Percentiles rank a stretch among this genome's conserved stretches.
These are phyloP conservation scores for Pleurotus salmoneostramineus DNA, from an alignment of 768 basidiomycete species.

Conservation along the genomic window DNA sequence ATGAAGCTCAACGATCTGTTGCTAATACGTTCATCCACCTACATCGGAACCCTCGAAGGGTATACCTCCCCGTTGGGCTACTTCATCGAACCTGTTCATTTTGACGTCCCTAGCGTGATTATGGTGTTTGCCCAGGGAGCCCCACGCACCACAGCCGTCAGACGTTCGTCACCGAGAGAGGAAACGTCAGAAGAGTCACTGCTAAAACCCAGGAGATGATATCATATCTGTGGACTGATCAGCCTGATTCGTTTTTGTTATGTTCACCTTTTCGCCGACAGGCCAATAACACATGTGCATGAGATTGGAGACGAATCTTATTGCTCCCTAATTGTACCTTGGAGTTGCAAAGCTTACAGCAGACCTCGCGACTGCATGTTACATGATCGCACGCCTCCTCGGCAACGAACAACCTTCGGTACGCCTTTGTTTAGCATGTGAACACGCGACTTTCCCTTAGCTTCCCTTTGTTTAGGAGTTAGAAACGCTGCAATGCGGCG, in stretches of 20 bases:
- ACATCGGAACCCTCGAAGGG: no score
- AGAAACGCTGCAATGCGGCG: conserved; percentile 4
- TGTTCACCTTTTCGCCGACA: neutral
- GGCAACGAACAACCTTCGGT: neutral
- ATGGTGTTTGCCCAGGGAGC: no score
- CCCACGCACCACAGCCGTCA: neutral
- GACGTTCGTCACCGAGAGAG: neutral
- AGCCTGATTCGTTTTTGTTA: conserved; percentile 2
- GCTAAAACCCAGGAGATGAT: neutral
- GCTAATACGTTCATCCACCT: no score
- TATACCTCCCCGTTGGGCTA: no score
- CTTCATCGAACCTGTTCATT: no score
- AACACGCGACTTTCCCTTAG: neutral
- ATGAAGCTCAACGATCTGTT: no score
- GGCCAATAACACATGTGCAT: neutral
- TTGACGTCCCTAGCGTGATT: no score
- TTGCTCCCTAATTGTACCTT: neutral
- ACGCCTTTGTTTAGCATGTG: neutral
- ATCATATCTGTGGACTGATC: conserved; percentile 5
- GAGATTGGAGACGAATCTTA: neutral
- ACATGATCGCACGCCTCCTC: neutral
- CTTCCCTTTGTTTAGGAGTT: neutral
- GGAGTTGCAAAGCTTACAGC: neutral
- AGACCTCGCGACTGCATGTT: neutral
- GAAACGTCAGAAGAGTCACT: neutral